phyloP scores from a whole-genome alignment of 2,329 filamentous ascomycete genomes.

The Pestalotiopsis sp. region DNA sequence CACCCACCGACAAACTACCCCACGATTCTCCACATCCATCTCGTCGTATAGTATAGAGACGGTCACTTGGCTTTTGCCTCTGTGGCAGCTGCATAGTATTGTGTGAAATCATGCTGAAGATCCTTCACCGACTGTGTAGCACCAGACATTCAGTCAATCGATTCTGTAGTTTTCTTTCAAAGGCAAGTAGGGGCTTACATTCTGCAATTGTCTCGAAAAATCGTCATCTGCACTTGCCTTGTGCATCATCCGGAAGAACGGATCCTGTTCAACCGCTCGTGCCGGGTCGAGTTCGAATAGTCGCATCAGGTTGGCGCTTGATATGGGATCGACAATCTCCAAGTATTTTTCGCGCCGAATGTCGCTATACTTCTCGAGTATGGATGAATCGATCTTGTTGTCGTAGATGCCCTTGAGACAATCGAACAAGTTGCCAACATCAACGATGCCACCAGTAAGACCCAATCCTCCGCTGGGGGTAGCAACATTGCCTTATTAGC shows the following conservation, averaged over 20 bases:
- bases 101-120: background rate
- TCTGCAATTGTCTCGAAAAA: background rate
- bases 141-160: background rate
- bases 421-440: constrained; percentile 50
- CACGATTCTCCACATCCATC: background rate
- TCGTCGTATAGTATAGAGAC: background rate
- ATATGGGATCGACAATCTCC: constrained; percentile 5
- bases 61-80: background rate
- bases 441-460: constrained; percentile 51
- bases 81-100: background rate
- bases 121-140: background rate
- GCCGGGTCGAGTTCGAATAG: constrained; percentile 1
- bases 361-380: constrained; percentile 45
- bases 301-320: constrained; percentile 5
- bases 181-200: background rate
- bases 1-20: background rate
- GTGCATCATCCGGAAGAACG: background rate
- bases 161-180: background rate
- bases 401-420: constrained; percentile 44
- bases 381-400: constrained; percentile 38
- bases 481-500: background rate
- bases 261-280: background rate
- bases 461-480: constrained; percentile 45
- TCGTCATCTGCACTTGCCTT: background rate
- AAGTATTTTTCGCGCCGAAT: constrained; percentile 38